Evolutionary conservation across 441 rosid genomes (phyloP).

Genomic region (Adansonia gregorii): DNA sequence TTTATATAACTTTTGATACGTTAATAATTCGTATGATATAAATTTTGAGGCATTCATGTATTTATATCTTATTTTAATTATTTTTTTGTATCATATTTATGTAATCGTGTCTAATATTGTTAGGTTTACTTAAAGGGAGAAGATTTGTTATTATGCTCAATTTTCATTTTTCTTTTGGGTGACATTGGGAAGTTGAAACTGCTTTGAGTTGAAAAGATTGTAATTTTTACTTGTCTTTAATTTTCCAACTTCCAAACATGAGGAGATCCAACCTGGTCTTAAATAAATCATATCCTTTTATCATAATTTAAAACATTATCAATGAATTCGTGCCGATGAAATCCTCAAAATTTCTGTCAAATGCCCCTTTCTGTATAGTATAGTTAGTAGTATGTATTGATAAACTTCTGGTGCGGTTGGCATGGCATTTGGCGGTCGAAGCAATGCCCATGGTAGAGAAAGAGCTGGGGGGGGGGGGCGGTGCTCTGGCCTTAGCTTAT

Average conservation of each 20-base stretch:
- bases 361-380: neutral
- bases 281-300: neutral
- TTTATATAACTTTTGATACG: too few species aligned
- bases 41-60: too few species aligned
- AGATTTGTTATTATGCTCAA: neutral
- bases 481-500: neutral
- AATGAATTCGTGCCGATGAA: neutral
- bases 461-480: neutral
- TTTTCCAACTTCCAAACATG: neutral
- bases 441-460: neutral
- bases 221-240: neutral
- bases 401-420: neutral
- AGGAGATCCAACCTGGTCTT: neutral
- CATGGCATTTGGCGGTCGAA: neutral
- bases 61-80: too few species aligned
- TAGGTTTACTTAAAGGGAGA: neutral
- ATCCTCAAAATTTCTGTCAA: neutral
- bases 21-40: too few species aligned
- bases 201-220: neutral
- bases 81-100: too few species aligned
- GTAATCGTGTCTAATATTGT: too few species aligned
- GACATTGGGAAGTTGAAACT: neutral
- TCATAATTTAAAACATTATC: neutral
- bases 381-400: neutral
- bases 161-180: neutral